Base-by-base conservation (phyloP, 2,329 filamentous ascomycete species). In the Cercospora sesami region DNA sequence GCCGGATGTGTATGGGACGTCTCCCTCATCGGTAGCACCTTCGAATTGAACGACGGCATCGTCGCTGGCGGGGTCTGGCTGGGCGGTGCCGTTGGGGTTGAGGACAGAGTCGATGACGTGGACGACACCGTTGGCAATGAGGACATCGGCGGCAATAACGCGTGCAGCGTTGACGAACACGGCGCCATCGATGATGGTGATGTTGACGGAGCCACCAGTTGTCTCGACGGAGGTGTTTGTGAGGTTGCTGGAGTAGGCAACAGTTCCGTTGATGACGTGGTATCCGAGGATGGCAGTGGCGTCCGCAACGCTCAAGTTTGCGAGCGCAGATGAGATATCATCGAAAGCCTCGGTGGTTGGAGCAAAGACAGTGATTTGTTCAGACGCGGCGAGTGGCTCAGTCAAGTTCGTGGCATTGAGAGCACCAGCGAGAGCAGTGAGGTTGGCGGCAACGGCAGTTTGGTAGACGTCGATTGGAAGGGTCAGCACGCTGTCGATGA, bases 321-420 rank as follows among this genome's bases (percentile, higher is more conserved):
- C 75, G 10, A 87, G 75, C 2, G 83, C 79, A 60, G 82, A 86
- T 65, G 84, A 86, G 53, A 90, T 86, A 28, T 80, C 78, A 36
- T 84, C 80, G 79, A 91, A 88, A 12, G 88, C 88, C 1, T 80
- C 80, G 75, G 90, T 88, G 74, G 80, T 83, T 1, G 89, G 89
- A 0, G 85, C 87, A 71, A 91, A 91, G 69, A 91, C 82, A 65
- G 89, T 91, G 45, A 91, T 71, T 73, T 88, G 82, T 30, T 74
- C 72, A 8, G 79, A 74, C 12, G 69, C 71, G 68, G 83, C 78
- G 36, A 88, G 75, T 18, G 80, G 77, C 2, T 79, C 72, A 21
- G 80, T 70, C n/a, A 83, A 74, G 69, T 80, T 73, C 26, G 81
- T 79, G 4, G 75, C 72, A 21, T 77, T 78, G 55, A 81, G 70